Base-by-base conservation (phyloP, 768 basidiomycete species). In the Mycena maculata region DNA sequence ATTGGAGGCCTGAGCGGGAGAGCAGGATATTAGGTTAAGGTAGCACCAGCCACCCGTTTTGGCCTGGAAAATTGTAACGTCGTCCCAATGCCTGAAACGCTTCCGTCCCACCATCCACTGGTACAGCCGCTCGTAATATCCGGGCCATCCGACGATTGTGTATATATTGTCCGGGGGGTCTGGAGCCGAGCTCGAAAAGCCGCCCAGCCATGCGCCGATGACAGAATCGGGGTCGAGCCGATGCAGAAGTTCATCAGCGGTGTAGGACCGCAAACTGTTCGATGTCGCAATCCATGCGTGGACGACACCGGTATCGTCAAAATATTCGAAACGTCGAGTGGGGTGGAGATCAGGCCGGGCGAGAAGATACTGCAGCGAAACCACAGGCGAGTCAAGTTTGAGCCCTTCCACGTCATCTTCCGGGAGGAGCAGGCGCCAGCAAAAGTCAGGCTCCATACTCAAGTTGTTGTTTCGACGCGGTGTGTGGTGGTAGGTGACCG, bases 11-110 rank as follows among this genome's bases (percentile, higher is more conserved):
- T 36, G 54, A 20, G 3, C 2, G 22, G 54, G 39, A 28, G 54
- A 56, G 4, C 13, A 2, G 27, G 23, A 56, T 41, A 56, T 56
- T 11, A 56, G 15, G 8, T 41, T n/a, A 13, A 56, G 8, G 39
- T 56, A 42, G 39, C 38, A 42, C 54, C 36, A 56, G 27, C 39
- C 22, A 41, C 54, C 54, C 10, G 39, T 42, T 56, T 42, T 56
- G 15, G 9, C 25, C 23, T 39, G 2, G 42, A 36, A 56, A 36
- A 56, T 18, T 4, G 2, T 22, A 12, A 55, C 54, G 38, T 42
- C 54, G 18, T 42, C 54, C 54, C 38, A 36, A 1, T 36, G 13
- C 33, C n/a, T n/a, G 15, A n/a, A 53, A 22, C n/a, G 20, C 52
- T 12, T 49, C 27, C 39, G 23, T 16, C 18, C 39, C 39, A 42